Evolutionary conservation across 306 rosid species (phyloP), one percentile per base, ranked within the genome.

Genomic region (Pyrus pyrifolia): DNA sequence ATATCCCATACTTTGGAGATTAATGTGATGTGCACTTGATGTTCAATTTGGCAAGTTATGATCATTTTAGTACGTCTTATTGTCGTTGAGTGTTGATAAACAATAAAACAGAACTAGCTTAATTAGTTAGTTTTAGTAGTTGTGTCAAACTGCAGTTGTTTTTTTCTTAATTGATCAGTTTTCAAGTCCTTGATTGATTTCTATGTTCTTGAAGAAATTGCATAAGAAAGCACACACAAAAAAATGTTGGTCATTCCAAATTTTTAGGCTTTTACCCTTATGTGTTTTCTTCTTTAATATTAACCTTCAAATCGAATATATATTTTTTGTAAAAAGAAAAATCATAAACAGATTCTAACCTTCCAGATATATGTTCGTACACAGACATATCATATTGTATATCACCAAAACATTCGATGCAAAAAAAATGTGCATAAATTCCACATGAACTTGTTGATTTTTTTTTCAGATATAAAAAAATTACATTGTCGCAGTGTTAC

Each of bases 31-130:
- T 13, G 63, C 63, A 53, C 13, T 27, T 72, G 22, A 72, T 35
- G 67, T 60, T 30, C 6, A 63, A 63, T 14, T 46, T 69, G 14
- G 15, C 63, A 27, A 49, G 27, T 30, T 70, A 70, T 70, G 30
- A 19, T 30, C 1, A 3, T 71, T 71, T 69, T 25, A 29, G 62
- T 70, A 17, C 68, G 44, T 21, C 53, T 19, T 27, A 49, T 29
- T 23, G 44, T 51, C 51, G 45, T 70, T 70, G 38, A 15, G 67
- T 35, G 79, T 66, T 66, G 66, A 76, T 57, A 67, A 38, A 63
- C 62, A 74, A 74, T 76, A 67, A 76, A 68, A 17, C 33, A 35
- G n/a, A 67, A 35, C 11, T 35, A 38, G 46, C 49, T 66, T 66
- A 15, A 5, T 60, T 60, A 64, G 38, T 30, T 64, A 64, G 67